Conservation (phyloP, 2,329 filamentous ascomycete genomes). For the Cladorrhinum sp. region DNA sequence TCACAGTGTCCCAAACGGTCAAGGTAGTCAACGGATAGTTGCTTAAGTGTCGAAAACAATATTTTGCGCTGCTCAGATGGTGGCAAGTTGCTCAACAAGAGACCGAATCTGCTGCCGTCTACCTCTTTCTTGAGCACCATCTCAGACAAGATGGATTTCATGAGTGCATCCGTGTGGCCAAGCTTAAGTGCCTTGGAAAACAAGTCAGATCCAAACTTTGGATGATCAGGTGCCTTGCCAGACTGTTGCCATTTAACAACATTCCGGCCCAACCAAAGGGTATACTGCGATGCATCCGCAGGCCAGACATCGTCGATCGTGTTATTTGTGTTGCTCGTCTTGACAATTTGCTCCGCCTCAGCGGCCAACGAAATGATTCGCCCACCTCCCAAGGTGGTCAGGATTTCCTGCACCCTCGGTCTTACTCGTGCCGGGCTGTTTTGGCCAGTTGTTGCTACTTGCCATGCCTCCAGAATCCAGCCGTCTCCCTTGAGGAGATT, state of each 20-base stretch:
- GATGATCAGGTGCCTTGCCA: slow-evolving; percentile 34
- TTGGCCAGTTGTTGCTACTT: slow-evolving; percentile 23
- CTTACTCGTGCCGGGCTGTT: slow-evolving; percentile 28
- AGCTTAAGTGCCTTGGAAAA: slow-evolving; percentile 63
- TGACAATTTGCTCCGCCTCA: slow-evolving; percentile 53
- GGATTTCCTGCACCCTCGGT: slow-evolving; percentile 42
- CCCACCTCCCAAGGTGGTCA: slow-evolving; percentile 47
- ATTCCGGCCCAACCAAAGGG: slow-evolving; percentile 68
- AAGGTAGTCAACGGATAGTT: slow-evolving; percentile 47
- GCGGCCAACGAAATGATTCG: slow-evolving; percentile 50
- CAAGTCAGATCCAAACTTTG: slow-evolving; percentile 45
- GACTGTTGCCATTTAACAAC: slow-evolving; percentile 46
- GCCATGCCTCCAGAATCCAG: slow-evolving; percentile 40
- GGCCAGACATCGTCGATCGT: slow-evolving; percentile 51
- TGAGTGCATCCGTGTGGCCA: slow-evolving; percentile 59
- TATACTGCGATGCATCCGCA: slow-evolving; percentile 61
- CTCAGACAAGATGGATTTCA: slow-evolving; percentile 36
- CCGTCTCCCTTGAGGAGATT: slow-evolving; percentile 39
- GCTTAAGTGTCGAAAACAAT: slow-evolving; percentile 39
- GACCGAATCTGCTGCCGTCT: slow-evolving; percentile 30
- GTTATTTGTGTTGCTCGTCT: slow-evolving; percentile 33
- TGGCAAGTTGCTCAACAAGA: slow-evolving; percentile 37
- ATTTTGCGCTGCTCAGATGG: slow-evolving; percentile 45
- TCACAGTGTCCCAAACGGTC: slow-evolving; percentile 35
- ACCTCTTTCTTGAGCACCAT: slow-evolving; percentile 35